phyloP scores from a whole-genome alignment of 1,139 yeast genomes.

The Pneumocystis carinii region DNA sequence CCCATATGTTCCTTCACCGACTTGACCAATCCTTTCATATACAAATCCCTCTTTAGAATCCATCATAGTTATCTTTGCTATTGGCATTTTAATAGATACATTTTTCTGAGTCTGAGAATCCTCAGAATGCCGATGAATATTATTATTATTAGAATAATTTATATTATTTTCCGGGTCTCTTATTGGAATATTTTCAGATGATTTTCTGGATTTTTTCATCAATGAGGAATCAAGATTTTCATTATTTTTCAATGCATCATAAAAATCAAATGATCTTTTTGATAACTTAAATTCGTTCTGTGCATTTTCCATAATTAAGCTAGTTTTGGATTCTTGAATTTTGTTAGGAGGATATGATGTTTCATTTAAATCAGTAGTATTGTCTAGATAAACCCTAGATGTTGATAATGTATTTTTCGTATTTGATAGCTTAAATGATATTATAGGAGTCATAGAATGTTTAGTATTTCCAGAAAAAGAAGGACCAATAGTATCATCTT shows the following conservation, averaged over 20 bases:
- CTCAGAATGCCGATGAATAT: neutral
- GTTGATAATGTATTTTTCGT: neutral
- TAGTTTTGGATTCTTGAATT: neutral
- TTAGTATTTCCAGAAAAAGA: neutral
- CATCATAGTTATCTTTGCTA: neutral
- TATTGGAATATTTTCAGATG: neutral
- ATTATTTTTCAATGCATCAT: neutral
- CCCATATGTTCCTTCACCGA: conserved; percentile 78
- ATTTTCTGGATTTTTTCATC: neutral
- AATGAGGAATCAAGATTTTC: neutral
- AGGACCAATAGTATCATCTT: neutral
- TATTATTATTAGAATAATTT: neutral
- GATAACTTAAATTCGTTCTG: neutral
- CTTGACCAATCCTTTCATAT: conserved; percentile 36
- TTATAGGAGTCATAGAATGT: neutral
- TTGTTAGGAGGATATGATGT: neutral
- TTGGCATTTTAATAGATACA: neutral
- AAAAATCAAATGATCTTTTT: neutral
- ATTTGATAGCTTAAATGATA: neutral
- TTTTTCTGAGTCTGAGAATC: neutral
- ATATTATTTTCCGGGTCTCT: neutral
- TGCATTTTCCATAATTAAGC: neutral
- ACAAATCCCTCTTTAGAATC: conserved; percentile 17
- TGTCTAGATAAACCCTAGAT: neutral
- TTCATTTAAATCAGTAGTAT: neutral